Base-by-base conservation (phyloP, 768 basidiomycete species). In the Boletus rubescentipes region DNA sequence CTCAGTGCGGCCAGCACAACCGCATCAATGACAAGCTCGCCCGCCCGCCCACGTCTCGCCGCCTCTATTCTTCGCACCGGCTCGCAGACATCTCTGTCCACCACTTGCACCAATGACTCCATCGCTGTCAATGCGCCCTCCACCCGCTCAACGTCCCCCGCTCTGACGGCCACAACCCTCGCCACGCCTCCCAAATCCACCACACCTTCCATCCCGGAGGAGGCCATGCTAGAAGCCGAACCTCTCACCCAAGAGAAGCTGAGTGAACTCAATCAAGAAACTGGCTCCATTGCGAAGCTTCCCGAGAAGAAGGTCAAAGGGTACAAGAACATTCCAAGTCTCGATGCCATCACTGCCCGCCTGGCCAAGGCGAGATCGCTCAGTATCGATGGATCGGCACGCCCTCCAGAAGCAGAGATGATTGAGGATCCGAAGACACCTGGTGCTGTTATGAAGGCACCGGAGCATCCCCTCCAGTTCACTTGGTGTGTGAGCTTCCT, bases 311-410 rank as follows among this genome's bases (percentile, higher is more conserved):
- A 77, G 69, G 63, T 73, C 50, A 71, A 73, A 35, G 91, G 91
- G 21, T 93, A 91, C 73, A 93, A 91, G 84, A 92, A 91, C 64
- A 88, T 93, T 40, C 91, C 91, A 14, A 84, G 82, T 57, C 80
- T 93, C 49, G 90, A 92, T 65, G 89, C 87, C 29, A 93, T 93
- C 73, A 89, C 91, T 1, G 87, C 86, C 31, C 82, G 87, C 35
- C 73, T 92, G 53, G 87, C 84, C 48, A 87, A 87, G 72, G 77
- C 86, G 29, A 76, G 86, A 49, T 77, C 83, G 34, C 77, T 91
- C 47, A 77, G 75, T 58, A 59, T 79, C 41, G 79, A 81, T 49
- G 79, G 88, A 15, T 82, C 84, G 5, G 74, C 84, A 7, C 84
- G 81, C 58, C 87, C 89, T 3, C 87, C 89, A 6, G 89, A 89